Evolutionary conservation across 2,329 filamentous ascomycete species (phyloP).

Genomic region (Ambrosiella xylebori): DNA sequence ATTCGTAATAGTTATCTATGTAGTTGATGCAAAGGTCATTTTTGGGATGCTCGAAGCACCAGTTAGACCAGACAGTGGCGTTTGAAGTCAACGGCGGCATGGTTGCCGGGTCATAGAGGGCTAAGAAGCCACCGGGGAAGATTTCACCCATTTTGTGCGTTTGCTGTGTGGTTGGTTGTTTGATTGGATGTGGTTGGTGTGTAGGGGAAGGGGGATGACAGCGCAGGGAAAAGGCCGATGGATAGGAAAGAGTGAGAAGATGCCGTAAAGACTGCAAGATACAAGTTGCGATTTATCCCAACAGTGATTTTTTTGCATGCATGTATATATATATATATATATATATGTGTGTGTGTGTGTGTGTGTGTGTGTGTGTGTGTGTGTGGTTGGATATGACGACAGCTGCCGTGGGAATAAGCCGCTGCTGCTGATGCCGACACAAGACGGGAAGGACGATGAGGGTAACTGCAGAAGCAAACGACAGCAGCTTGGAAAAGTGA

Average conservation of each 20-base stretch:
- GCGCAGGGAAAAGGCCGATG: background rate
- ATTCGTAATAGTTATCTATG: conserved; percentile 30
- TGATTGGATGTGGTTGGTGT: background rate
- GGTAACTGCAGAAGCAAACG: background rate
- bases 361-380: background rate
- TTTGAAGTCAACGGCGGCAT: conserved; percentile 5
- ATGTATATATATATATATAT: no score
- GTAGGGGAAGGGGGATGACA: no score
- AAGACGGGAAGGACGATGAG: background rate
- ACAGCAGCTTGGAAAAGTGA: background rate
- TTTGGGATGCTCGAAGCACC: conserved; percentile 19
- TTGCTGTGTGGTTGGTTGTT: no score
- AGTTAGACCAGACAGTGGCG: conserved; percentile 9
- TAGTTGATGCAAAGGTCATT: conserved; percentile 17
- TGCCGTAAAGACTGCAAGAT: background rate
- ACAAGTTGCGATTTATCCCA: background rate
- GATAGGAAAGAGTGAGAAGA: background rate
- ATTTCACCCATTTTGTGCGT: background rate
- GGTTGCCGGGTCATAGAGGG: conserved; percentile 5
- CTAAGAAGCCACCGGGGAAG: conserved; percentile 3
- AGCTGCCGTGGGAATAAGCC: background rate
- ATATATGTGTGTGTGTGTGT: background rate
- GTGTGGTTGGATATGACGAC: background rate
- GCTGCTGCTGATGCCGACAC: background rate
- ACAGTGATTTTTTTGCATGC: background rate